These are phyloP conservation scores for Leersia perrieri DNA, from an alignment of 176 grass and related monocot genomes.

Conservation along the genomic window DNA sequence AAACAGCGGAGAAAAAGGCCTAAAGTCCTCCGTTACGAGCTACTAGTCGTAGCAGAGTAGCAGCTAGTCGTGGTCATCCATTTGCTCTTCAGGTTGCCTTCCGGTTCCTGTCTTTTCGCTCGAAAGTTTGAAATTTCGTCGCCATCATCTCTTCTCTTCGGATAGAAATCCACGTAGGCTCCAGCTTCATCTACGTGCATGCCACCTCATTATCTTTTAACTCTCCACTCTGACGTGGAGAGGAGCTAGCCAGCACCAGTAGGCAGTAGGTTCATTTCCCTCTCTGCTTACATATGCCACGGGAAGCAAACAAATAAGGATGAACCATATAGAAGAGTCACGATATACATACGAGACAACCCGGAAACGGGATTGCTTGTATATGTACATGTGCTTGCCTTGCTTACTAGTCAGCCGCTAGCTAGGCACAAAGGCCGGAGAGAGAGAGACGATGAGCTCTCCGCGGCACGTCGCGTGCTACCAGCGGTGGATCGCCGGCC, in stretches of 20 bases:
- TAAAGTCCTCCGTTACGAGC: background rate
- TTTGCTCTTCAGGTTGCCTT: background rate
- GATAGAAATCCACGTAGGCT: constrained; percentile 1
- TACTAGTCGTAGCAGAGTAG: no score
- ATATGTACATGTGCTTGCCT: background rate
- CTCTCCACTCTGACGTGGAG: background rate
- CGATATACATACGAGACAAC: background rate
- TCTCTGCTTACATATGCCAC: background rate
- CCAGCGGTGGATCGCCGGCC: constrained; percentile 46
- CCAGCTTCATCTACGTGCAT: background rate
- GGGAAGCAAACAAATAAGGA: constrained; percentile 1
- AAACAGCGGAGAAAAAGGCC: background rate
- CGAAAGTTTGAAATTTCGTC: background rate
- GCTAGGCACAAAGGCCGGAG: background rate
- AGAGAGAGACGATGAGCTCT: background rate
- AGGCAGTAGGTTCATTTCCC: no score
- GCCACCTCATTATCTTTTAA: constrained; percentile 5
- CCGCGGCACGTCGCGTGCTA: constrained; percentile 32
- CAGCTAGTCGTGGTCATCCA: background rate
- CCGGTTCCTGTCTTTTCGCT: background rate
- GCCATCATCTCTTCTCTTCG: background rate
- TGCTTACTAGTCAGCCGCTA: background rate
- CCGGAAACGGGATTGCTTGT: background rate
- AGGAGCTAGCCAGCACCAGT: background rate
- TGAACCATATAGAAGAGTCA: background rate